Percentiles rank a stretch among this genome's conserved stretches.
These are phyloP conservation scores for Agroathelia rolfsii DNA, from an alignment of 1,284 basidiomycete species.

Conservation along the genomic window DNA sequence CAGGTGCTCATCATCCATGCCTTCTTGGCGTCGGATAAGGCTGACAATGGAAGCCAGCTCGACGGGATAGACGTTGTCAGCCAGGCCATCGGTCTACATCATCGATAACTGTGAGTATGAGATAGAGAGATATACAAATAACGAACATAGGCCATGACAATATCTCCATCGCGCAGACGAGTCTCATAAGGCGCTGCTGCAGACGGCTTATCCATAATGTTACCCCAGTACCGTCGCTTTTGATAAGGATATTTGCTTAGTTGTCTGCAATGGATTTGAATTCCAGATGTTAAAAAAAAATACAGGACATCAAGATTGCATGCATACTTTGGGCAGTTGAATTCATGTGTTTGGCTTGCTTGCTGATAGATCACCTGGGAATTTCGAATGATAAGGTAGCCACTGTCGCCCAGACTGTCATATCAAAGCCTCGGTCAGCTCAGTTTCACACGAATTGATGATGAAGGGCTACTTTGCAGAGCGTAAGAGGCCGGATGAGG, in stretches of 20 bases:
- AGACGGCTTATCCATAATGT: constrained; percentile 47
- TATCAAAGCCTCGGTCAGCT: constrained; percentile 7
- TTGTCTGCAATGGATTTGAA: constrained; percentile 39
- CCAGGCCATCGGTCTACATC: constrained; percentile 73
- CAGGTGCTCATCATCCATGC: constrained; percentile 45
- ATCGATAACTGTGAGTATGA: constrained; percentile 7
- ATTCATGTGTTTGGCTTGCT: constrained; percentile 66
- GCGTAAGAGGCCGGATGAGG: constrained; percentile 62
- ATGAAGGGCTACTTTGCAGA: constrained; percentile 61
- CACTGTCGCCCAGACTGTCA: constrained; percentile 80
- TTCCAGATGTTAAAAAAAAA: too few species aligned
- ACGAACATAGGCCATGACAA: constrained; percentile 62
- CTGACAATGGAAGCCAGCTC: constrained; percentile 64
- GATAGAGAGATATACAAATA: not conserved
- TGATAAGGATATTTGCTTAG: constrained; percentile 53
- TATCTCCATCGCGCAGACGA: constrained; percentile 62
- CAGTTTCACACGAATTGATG: constrained; percentile 1
- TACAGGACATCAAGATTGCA: too few species aligned
- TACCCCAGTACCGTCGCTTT: constrained; percentile 32
- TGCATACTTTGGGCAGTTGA: constrained; percentile 73
- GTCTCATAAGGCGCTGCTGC: constrained; percentile 58
- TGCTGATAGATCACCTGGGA: constrained; percentile 57
- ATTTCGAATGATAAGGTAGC: constrained; percentile 70
- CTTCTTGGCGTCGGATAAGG: constrained; percentile 45
- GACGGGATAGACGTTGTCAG: constrained; percentile 75